These are phyloP conservation scores for Hylodesmum podocarpum DNA, from an alignment of 306 rosid species.

Conservation along the genomic window DNA sequence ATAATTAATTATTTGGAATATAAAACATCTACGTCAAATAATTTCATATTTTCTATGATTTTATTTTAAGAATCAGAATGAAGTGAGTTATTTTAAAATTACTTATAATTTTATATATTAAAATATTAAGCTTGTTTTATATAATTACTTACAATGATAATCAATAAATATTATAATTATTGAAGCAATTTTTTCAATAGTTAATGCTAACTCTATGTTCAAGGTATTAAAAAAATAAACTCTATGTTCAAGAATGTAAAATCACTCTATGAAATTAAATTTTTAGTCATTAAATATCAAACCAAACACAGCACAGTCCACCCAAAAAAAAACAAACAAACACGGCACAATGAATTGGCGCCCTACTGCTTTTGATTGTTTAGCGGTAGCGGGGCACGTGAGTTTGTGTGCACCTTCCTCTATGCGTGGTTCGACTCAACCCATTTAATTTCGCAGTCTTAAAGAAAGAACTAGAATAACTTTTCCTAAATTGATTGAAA, in stretches of 20 bases:
- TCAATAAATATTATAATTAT: background rate
- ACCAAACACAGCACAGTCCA: background rate
- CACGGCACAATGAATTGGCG: background rate
- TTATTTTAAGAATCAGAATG: background rate
- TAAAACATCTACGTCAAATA: background rate
- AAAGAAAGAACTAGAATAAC: no score
- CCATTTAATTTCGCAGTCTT: background rate
- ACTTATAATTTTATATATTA: background rate
- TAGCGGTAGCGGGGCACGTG: background rate
- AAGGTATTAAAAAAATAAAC: no score
- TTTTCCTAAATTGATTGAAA: no score
- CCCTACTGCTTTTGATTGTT: background rate
- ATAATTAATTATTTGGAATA: no score
- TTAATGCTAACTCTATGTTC: background rate
- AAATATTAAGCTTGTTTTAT: background rate
- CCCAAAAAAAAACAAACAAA: no score
- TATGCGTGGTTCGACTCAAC: background rate
- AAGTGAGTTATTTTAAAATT: background rate
- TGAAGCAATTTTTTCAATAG: background rate
- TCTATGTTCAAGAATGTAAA: background rate
- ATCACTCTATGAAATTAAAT: background rate
- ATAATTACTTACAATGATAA: background rate
- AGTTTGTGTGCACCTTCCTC: background rate
- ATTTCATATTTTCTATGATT: no score
- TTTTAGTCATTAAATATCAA: background rate